These are phyloP conservation scores for Modicella reniformis DNA, from an alignment of 371 early-diverging fungal species.

Conservation along the genomic window DNA sequence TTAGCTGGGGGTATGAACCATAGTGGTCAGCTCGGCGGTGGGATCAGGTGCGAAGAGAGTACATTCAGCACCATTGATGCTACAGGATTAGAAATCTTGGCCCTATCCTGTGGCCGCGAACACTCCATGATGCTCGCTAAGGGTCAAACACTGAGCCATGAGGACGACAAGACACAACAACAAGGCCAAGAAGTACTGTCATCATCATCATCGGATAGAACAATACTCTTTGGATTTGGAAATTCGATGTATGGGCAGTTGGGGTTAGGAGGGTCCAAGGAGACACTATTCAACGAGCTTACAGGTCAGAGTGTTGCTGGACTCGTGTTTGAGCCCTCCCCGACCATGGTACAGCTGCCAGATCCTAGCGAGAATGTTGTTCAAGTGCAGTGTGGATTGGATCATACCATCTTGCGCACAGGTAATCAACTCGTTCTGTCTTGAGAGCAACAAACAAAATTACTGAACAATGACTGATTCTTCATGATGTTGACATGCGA, in stretches of 20 bases:
- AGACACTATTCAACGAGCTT: slow-evolving; percentile 28
- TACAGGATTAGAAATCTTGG: slow-evolving; percentile 35
- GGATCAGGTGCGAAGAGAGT: slow-evolving; percentile 12
- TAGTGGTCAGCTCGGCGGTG: slow-evolving; percentile 49
- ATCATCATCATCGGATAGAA: slow-evolving; percentile 7
- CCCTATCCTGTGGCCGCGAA: slow-evolving; percentile 66
- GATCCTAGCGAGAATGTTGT: slow-evolving; percentile 55
- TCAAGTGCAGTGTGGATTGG: slow-evolving; percentile 77
- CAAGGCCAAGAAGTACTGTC: neutral
- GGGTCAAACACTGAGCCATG: neutral
- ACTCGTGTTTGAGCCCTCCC: slow-evolving; percentile 43
- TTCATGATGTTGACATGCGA: no score
- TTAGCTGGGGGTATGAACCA: slow-evolving; percentile 49
- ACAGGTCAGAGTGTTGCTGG: slow-evolving; percentile 22
- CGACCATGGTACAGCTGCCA: slow-evolving; percentile 30
- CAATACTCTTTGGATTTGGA: slow-evolving; percentile 52
- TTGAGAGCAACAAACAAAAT: neutral
- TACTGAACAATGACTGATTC: neutral
- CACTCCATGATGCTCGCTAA: slow-evolving; percentile 63
- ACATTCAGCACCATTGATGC: slow-evolving; percentile 36
- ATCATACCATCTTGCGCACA: slow-evolving; percentile 75
- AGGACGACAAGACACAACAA: neutral
- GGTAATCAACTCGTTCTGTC: slow-evolving; percentile 40
- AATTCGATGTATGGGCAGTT: slow-evolving; percentile 57
- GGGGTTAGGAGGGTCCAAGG: slow-evolving; percentile 51